Evolutionary conservation across 177 flowering plant species (phyloP).

Genomic region (Vitis hybrid): DNA sequence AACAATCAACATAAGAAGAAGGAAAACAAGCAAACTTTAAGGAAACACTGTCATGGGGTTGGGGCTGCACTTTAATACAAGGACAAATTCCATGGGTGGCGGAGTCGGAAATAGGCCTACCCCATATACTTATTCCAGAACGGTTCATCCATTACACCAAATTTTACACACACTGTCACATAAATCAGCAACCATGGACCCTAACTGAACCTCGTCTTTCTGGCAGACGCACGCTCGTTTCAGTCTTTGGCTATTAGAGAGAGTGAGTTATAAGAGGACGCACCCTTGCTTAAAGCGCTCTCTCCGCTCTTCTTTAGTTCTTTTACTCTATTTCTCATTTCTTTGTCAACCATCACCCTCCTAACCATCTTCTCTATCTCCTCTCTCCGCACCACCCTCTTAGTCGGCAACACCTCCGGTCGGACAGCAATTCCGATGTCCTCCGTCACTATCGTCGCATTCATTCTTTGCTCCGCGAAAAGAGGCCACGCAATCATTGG

Average conservation of each 20-base stretch:
- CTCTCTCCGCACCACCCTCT: constrained; percentile 15
- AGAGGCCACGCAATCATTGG: constrained; percentile 32
- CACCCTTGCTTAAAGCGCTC: constrained; percentile 11
- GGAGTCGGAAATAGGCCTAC: too few species aligned
- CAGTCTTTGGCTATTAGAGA: not conserved
- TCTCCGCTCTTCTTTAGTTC: constrained; percentile 15
- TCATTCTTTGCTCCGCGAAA: constrained; percentile 27
- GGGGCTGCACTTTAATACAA: too few species aligned
- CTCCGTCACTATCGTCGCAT: constrained; percentile 25
- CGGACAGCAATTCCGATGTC: constrained; percentile 23
- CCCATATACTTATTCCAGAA: too few species aligned
- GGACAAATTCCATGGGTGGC: too few species aligned
- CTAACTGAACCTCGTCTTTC: too few species aligned
- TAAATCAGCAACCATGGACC: too few species aligned
- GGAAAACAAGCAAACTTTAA: too few species aligned
- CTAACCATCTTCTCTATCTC: constrained; percentile 23
- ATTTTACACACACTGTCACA: too few species aligned
- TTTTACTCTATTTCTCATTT: constrained; percentile 13
- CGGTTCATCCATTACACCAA: too few species aligned
- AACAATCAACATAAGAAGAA: too few species aligned
- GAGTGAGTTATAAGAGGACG: constrained; percentile 15
- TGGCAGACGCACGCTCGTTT: too few species aligned
- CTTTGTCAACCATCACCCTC: constrained; percentile 18
- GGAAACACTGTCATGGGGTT: too few species aligned
- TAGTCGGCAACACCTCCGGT: not conserved